Base-by-base conservation (phyloP, 305 asterid genomes). In the Fraxinus paxiana region DNA sequence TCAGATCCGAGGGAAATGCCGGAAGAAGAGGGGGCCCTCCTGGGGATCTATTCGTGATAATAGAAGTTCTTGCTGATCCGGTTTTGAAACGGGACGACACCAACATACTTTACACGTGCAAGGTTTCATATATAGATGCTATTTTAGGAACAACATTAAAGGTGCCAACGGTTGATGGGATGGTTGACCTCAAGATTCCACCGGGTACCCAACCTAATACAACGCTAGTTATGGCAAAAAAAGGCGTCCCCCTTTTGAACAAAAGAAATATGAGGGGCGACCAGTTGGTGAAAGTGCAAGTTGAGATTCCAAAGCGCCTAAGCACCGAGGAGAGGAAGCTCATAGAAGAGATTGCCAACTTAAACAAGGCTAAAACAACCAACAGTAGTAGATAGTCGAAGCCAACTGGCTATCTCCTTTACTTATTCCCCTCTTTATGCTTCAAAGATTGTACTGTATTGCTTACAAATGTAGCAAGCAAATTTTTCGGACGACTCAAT, bases 151-250 rank as follows among this genome's bases (percentile, higher is more conserved):
- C 98, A 0, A 90, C 92, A 0, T 77, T 80, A 82, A 96, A 92
- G 84, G 97, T 96, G 71, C 99, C 98, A 9, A 96, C 99, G 0
- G 98, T 96, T 0, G 98, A 96, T 75, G 99, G 99, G 41, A 83
- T 81, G 85, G 99, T 92, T 0, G 99, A 96, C 79, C 90, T 94
- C 54, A 94, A 90, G 81, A 89, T 96, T 51, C 99, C 99, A 0
- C 77, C 97, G 0, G 99, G 99, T 5, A 94, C 98, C 20, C 99
- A 95, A 77, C 98, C 99, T 0, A 93, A 97, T 41, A 95, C 98
- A 17, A 95, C 97, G 7, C 82, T 95, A 37, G 98, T 95, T n/a
- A 93, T 95, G 97, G 97, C 96, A 1, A 92, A 93, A 51, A 95
- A 90, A 37, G 99, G 99, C 0, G 98, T 93, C 5, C 99, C 99